Conservation (phyloP, 1,284 basidiomycete species). For the Hemileccinum hortonii region DNA sequence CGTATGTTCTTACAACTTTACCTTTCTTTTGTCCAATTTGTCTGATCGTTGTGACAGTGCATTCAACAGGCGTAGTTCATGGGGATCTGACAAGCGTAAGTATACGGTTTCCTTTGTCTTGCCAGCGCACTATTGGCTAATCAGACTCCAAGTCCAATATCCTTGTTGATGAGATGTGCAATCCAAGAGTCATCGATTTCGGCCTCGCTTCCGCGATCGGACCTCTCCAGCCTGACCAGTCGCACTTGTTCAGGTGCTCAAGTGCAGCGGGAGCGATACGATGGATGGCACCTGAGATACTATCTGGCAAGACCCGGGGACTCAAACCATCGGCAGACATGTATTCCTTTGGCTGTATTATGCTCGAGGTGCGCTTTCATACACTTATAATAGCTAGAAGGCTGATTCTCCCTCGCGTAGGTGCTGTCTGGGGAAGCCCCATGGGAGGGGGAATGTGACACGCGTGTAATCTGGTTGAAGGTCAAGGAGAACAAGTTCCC, state of each 20-base stretch:
- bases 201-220: conserved; percentile 4
- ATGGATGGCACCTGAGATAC: conserved; percentile 5
- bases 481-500: conserved; percentile 1
- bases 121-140: not conserved
- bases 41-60: not conserved
- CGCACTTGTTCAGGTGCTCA: not conserved
- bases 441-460: not conserved
- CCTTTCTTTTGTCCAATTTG: not conserved
- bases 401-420: not conserved
- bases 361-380: not conserved
- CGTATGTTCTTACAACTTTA: not conserved
- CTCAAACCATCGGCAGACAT: not conserved
- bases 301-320: not conserved
- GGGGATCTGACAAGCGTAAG: conserved; percentile 5
- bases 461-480: not conserved
- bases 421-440: conserved; percentile 2
- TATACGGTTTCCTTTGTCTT: not conserved
- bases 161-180: not conserved
- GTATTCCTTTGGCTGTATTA: conserved; percentile 5
- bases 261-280: not conserved
- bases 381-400: not conserved
- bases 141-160: not conserved
- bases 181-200: conserved; percentile 3
- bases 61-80: not conserved
- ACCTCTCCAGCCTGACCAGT: conserved; percentile 1